Base-by-base conservation (phyloP, 192 early-diverging fungal species). In the Paraglomus brasilianum region DNA sequence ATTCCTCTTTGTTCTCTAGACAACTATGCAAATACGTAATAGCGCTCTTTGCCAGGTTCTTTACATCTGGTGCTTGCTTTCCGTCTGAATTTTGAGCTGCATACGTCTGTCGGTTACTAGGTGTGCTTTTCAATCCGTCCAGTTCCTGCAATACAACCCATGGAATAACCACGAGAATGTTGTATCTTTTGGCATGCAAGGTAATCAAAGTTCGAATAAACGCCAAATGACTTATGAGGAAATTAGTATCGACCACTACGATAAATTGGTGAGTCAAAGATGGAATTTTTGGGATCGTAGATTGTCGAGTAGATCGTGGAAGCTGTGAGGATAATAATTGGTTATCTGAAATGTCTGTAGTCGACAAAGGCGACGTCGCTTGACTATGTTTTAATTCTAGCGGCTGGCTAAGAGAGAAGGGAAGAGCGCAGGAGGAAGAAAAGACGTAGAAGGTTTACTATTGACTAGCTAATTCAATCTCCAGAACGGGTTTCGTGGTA, bases 131-230 rank as follows among this genome's bases (percentile, higher is more conserved):
- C 36, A 87, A 60, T 9, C 81, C 77, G 58, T 87, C 85, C 8
- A 87, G 49, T 71, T 87, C 85, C 51, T 76, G 73, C 14, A 87
- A 70, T 7, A 87, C 86, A 4, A 81, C 66, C 86, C 86, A 87
- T 7, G 86, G 86, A 14, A 87, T 41, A 8, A 87, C 74, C 14
- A 85, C 67, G 7, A 80, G n/a, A 6, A 84, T 4, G 4, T 46
- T 69, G 55, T 15, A 41, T 11, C 10, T 40, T 66, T 41, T 68
- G 36, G 36, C 52, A n/a, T 68, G 46, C n/a, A 47, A 70, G 4
- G 51, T 46, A 22, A 82, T 70, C 7, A 86, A 11, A 1, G 70
- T 55, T 36, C 81, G 66, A 5, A 86, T 5, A 68, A 79, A 81
- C 30, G 78, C 77, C 42, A 84, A 78, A 52, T 84, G 78, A 1